Percentiles rank a stretch among this genome's conserved stretches.
phyloP scores from a whole-genome alignment of 2,329 filamentous ascomycete genomes.

The Fusarium avenaceum region DNA sequence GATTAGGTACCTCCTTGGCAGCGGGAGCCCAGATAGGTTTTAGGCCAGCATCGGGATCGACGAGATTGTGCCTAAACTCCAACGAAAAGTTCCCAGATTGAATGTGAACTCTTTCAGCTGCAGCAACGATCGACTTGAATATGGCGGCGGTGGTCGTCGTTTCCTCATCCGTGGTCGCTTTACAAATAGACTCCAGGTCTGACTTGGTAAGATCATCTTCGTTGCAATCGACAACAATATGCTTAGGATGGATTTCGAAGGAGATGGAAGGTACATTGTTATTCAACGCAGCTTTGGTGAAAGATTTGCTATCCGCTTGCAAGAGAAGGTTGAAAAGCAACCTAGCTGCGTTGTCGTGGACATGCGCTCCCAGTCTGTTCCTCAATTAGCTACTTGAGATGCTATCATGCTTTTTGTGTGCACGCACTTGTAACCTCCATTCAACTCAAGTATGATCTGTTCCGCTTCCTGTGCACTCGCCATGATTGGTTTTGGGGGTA shows the following conservation, averaged over 20 bases:
- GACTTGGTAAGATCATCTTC: slow-evolving; percentile 22
- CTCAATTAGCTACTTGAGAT: too few relatives aligned
- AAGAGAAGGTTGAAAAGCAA: too few relatives aligned
- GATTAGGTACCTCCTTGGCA: not conserved
- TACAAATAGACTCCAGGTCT: slow-evolving; percentile 30
- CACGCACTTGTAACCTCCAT: not conserved
- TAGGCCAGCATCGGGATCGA: slow-evolving; percentile 14
- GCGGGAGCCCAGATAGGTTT: slow-evolving; percentile 30
- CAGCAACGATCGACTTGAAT: slow-evolving; percentile 36
- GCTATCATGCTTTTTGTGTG: too few relatives aligned
- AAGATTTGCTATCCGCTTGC: too few relatives aligned
- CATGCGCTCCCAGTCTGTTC: too few relatives aligned
- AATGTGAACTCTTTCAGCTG: slow-evolving; percentile 31
- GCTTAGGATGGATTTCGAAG: slow-evolving; percentile 21
- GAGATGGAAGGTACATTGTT: slow-evolving; percentile 9
- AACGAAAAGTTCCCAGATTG: slow-evolving; percentile 38
- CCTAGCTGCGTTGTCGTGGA: not conserved
- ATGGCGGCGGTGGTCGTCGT: slow-evolving; percentile 16
- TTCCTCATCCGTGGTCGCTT: not conserved
- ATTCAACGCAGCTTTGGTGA: too few relatives aligned
- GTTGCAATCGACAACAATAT: slow-evolving; percentile 32
- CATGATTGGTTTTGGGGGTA: not conserved
- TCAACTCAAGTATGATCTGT: not conserved
- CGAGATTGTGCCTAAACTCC: slow-evolving; percentile 18
- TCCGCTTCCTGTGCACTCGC: not conserved